Evolutionary conservation across 768 basidiomycete genomes (phyloP), one percentile per base, ranked within the genome.

Genomic region (Serpula lacrymans): DNA sequence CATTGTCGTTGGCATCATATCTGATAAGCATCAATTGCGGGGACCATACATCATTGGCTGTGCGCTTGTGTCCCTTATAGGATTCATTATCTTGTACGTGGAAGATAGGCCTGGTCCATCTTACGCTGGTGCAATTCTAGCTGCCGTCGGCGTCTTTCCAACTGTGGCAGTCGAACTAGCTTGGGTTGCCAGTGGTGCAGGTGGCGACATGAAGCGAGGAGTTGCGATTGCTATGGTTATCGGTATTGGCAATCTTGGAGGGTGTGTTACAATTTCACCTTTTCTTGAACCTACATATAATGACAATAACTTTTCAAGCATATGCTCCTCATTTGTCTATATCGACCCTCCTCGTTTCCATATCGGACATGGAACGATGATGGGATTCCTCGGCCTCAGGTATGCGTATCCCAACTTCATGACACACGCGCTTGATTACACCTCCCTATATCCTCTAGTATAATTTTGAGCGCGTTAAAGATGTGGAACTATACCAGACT

Each of bases 141-240:
- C 75, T 20, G 72, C 77, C 3, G 55, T 66, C 14, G 80, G 79
- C 14, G 70, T 77, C 5, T 80, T 61, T 48, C 75, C 80, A 1
- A 70, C 68, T 5, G 64, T 79, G 37, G 64, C 62, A 22, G 61
- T 78, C 14, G 52, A 54, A 20, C 54, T 82, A 2, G 75, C 77
- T 25, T 82, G 80, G 80, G 71, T 64, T 2, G 67, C 70, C 2
- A 72, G 72, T 6, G 76, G 78, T 39, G 70, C 74, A 0, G 79
- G 79, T 17, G 77, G 80, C 17, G 77, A 77, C 49, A 44, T 74
- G 35, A 73, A 75, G 49, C 67, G 70, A 41, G 80, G 68, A 17
- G 66, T 79, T 10, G 65, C 68, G 10, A 45, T 80, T 25, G 80
- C 74, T 4, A 67, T 76, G 63, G 69, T 80, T 13, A 70, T 75